These are phyloP conservation scores for Diaporthe batatas DNA, from an alignment of 2,329 filamentous ascomycete genomes.

Conservation along the genomic window DNA sequence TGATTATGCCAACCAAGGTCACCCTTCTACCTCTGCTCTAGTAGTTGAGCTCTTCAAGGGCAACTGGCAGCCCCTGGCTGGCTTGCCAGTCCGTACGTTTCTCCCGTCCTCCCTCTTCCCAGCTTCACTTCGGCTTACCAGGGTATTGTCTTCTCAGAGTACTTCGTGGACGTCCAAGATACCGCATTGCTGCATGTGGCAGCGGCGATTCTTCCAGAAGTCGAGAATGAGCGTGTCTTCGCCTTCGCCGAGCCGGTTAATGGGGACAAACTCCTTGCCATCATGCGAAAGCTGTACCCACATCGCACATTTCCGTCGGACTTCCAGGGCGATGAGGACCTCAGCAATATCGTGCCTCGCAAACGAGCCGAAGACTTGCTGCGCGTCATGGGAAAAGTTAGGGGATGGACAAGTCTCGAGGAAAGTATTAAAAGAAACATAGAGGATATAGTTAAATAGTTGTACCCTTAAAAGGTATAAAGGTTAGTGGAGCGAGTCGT, in stretches of 20 bases:
- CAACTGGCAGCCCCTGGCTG: background rate
- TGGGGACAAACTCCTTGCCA: slow-evolving; percentile 51
- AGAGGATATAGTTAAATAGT: too few relatives aligned
- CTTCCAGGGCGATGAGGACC: slow-evolving; percentile 18
- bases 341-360: slow-evolving; percentile 45
- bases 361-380: slow-evolving; percentile 45
- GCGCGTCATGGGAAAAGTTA: slow-evolving; percentile 1
- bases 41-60: background rate
- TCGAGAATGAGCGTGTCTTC: slow-evolving; percentile 65
- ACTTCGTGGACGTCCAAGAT: slow-evolving; percentile 62
- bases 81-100: too few relatives aligned
- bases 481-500: too few relatives aligned
- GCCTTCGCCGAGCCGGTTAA: slow-evolving; percentile 64
- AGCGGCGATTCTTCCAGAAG: slow-evolving; percentile 59
- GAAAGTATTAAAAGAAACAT: slow-evolving; percentile 5
- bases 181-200: slow-evolving; percentile 65
- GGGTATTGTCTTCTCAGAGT: slow-evolving; percentile 50
- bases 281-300: slow-evolving; percentile 10
- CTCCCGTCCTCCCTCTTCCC: too few relatives aligned
- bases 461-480: too few relatives aligned
- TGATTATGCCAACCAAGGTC: slow-evolving; percentile 7
- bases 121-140: too few relatives aligned
- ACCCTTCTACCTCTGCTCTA: background rate
- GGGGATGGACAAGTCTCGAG: slow-evolving; percentile 17
- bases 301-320: background rate